Base-by-base conservation (phyloP, 1,284 basidiomycete genomes). In the Neonothopanus nambi region DNA sequence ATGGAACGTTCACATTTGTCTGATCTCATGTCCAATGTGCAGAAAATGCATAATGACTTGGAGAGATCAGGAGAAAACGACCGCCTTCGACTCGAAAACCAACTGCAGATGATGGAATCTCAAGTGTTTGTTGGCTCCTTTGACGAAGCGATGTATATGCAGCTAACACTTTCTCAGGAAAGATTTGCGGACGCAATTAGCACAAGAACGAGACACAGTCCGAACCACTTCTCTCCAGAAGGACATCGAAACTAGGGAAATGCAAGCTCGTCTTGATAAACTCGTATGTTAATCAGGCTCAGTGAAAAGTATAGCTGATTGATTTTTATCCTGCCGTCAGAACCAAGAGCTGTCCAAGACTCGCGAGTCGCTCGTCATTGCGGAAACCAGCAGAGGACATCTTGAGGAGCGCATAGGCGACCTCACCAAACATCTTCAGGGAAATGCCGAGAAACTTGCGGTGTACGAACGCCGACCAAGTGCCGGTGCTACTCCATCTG, bases 11-110 rank as follows among this genome's bases (percentile, higher is more conserved):
- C 90, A 4, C 87, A 89, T 57, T 76, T 98, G 8, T 85, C 91
- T 17, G 91, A 94, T 65, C 77, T 97, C 17, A 91, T 97, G 79
- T 76, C 81, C 21, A 95, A 91, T 63, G 85, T 95, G 24, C 91
- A 93, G 69, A 87, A 82, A 63, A 93, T 98, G 84, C 91, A 93
- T 63, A 82, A 82, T 52, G 94, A 97, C 64, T 78, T 92, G 13
- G 93, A 96, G 64, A 80, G 85, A 36, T 88, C 89, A 0, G 85
- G 87, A 9, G 84, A 87, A 61, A 94, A 93, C 57, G 89, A 93
- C 62, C 80, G 89, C 12, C 76, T 83, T 20, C 82, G 91, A 15
- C 72, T 96, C 28, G 94, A 97, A 69, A 84, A 77, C 55, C 87
- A 94, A 59, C 72, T 95, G 35, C 84, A 90, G 61, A 79, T 87